Base-by-base conservation (phyloP, 768 basidiomycete species). In the Mycena leptocephala region DNA sequence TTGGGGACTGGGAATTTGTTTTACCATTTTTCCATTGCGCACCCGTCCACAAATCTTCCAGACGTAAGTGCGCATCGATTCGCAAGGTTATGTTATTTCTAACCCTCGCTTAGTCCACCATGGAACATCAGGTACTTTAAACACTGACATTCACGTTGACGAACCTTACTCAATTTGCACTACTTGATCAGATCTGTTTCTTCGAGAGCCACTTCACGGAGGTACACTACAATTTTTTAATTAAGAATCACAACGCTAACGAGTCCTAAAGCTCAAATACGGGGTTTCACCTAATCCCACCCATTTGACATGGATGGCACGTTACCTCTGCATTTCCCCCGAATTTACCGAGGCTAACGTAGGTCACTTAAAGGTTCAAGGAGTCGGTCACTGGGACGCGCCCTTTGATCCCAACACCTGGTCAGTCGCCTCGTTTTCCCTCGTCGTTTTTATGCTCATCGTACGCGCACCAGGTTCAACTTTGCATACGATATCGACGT, bases 401-500 rank as follows among this genome's bases (percentile, higher is more conserved):
- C 85, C 89, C 1, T 90, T 90, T 83, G 85, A 83, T 20, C 84
- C 92, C 8, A 89, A 87, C 43, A 88, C 87, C 61, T 93, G 91
- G 91, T 41, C 39, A 13, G n/a, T n/a, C n/a, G n/a, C n/a, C n/a
- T n/a, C n/a, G n/a, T n/a, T n/a, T n/a, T n/a, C n/a, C n/a, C n/a
- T n/a, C n/a, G n/a, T n/a, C n/a, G n/a, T n/a, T n/a, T n/a, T n/a
- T n/a, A n/a, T n/a, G n/a, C n/a, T n/a, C n/a, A n/a, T n/a, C n/a
- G n/a, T n/a, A n/a, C n/a, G n/a, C n/a, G n/a, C n/a, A n/a, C 39
- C 18, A 41, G 39, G 39, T 91, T 88, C 84, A 93, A 93, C 86
- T 92, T 93, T 77, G 92, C 91, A 35, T 93, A 93, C 78, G 92
- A 93, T 75, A 92, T 92, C 79, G 84, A 93, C 79, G 91, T 90